Evolutionary conservation across 805 yeast genomes (phyloP), one percentile per base, ranked within the genome.

Genomic region (Saturnispora sanitii): DNA sequence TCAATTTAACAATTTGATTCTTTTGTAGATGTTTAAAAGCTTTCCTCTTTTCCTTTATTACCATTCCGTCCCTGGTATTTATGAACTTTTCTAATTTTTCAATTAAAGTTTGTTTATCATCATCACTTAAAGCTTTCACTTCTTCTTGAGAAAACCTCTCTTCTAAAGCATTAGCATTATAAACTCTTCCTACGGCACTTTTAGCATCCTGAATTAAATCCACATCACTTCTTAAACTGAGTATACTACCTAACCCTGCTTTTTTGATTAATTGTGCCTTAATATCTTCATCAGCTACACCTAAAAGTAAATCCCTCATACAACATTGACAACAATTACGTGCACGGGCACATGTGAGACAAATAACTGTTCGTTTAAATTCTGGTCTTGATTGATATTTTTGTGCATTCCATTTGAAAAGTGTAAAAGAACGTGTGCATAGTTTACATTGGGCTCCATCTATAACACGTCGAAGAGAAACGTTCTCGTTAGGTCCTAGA

Each of bases 261-360:
- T 85, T 68, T 49, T 77, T 76, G 51, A 87, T 58, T 4, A 95
- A 83, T 1, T 85, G 77, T 52, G 88, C 96, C 48, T 96, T 66
- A 6, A 86, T 62, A 9, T 78, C 75, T 15, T 86, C 56, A 0
- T 95, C 85, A n/a, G n/a, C n/a, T n/a, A 92, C 74, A 3, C 87
- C 84, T 62, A 77, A 83, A 22, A 79, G 74, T 32, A 88, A 62
- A 61, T 90, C 97, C 26, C 82, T 58, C 75, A 86, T 72, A 58
- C 98, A 90, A 19, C 77, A 64, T 57, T 92, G 97, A 55, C 98
- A 90, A 51, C 94, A 81, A 60, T 84, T 81, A 44, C 80, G 71
- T 33, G 79, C 75, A 32, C 78, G 65, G 0, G 96, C 77, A 64
- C 98, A 90, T 0, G 88, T 76, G 27, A 64, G 55, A 61, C 98